A percentile compares a stretch with the other conserved stretches of the same genome.
Conservation (phyloP, 176 grass and related monocot genomes). For the Guadua angustifolia region DNA sequence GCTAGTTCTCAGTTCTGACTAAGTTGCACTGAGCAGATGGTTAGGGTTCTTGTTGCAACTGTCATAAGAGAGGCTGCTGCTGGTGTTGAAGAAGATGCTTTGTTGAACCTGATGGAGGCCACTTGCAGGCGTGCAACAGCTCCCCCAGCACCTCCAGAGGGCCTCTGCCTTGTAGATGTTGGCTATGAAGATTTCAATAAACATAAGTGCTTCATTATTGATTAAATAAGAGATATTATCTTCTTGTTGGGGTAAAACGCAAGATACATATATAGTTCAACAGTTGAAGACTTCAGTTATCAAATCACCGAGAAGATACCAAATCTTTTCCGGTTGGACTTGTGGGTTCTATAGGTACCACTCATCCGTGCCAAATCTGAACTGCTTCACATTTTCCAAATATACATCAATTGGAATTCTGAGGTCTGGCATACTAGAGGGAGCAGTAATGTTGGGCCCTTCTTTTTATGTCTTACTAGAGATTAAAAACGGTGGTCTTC, state of each 20-base stretch:
- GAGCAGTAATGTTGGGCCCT: neutral
- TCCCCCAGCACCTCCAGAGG: too few species aligned
- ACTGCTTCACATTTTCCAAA: neutral
- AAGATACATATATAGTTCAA: constrained; percentile 1
- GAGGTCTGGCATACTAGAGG: neutral
- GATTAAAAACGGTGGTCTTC: neutral
- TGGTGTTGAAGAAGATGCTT: too few species aligned
- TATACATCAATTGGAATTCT: neutral
- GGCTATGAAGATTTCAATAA: too few species aligned
- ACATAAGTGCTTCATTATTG: constrained; percentile 66
- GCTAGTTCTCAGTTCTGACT: too few species aligned
- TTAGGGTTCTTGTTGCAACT: too few species aligned
- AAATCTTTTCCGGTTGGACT: neutral
- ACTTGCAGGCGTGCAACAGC: too few species aligned
- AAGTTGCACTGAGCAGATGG: too few species aligned
- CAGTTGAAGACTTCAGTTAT: neutral
- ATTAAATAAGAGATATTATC: constrained; percentile 24
- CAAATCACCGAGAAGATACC: neutral
- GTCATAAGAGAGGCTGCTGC: too few species aligned
- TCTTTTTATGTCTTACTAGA: neutral
- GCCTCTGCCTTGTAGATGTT: too few species aligned
- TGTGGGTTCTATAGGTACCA: neutral
- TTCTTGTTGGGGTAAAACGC: neutral
- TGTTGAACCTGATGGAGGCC: too few species aligned
- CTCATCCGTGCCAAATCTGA: neutral